Evolutionary conservation across 176 grass and related monocot species (phyloP).

Genomic region (Carex pumila): DNA sequence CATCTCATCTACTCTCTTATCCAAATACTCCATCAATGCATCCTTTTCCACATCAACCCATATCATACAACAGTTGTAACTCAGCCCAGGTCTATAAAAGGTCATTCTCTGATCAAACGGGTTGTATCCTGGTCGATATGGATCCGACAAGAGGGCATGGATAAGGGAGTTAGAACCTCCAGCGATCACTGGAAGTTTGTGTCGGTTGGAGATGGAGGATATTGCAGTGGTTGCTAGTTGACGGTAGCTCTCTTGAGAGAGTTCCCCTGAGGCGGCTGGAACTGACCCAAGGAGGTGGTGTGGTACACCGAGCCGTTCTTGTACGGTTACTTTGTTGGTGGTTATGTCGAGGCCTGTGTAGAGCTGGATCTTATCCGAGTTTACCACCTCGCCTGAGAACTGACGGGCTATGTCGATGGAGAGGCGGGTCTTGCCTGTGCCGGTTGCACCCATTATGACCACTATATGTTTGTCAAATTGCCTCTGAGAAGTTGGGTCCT

Average conservation of each 20-base stretch:
- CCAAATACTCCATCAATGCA: slow-evolving; percentile 51
- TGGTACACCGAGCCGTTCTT: slow-evolving; percentile 50
- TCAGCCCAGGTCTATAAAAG: slow-evolving; percentile 30
- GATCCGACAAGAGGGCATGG: slow-evolving; percentile 45
- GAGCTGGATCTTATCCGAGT: slow-evolving; percentile 92
- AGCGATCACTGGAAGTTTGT: slow-evolving; percentile 53
- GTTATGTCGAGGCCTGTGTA: slow-evolving; percentile 77
- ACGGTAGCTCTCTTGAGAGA: slow-evolving; percentile 27
- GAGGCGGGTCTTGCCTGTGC: slow-evolving; percentile 83
- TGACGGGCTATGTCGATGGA: slow-evolving; percentile 60
- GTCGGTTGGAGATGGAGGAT: slow-evolving; percentile 29
- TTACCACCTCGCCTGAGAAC: slow-evolving; percentile 68
- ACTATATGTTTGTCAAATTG: slow-evolving; percentile 26
- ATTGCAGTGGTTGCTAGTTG: slow-evolving; percentile 25
- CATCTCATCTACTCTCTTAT: slow-evolving; percentile 90
- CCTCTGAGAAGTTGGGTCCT: neutral
- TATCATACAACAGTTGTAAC: slow-evolving; percentile 67
- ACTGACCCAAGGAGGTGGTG: slow-evolving; percentile 82
- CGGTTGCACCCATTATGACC: slow-evolving; percentile 77
- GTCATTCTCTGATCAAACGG: slow-evolving; percentile 30
- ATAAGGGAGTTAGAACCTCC: slow-evolving; percentile 90
- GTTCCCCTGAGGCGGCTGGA: slow-evolving; percentile 34
- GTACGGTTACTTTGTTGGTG: slow-evolving; percentile 67
- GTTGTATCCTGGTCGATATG: slow-evolving; percentile 26
- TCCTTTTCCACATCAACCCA: slow-evolving; percentile 72